These are phyloP conservation scores for Poronia punctata DNA, from an alignment of 495 filamentous ascomycete species.

Conservation along the genomic window DNA sequence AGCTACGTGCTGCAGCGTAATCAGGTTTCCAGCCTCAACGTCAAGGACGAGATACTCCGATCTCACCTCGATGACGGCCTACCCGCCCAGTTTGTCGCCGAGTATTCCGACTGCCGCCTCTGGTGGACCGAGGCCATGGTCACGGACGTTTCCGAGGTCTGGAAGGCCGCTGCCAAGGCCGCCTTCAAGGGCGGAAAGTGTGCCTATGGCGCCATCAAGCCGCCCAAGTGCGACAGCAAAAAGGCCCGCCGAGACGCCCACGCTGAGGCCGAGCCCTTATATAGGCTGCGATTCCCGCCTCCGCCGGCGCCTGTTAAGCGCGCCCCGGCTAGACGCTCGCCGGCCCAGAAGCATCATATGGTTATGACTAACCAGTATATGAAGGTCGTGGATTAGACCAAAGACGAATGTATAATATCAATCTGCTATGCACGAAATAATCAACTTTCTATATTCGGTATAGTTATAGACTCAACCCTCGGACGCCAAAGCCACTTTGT, in stretches of 20 bases:
- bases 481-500: too few species aligned
- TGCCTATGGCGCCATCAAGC: slow-evolving; percentile 20
- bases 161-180: slow-evolving; percentile 37
- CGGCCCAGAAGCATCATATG: slow-evolving; percentile 12
- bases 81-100: slow-evolving; percentile 47
- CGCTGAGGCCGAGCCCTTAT: slow-evolving; percentile 14
- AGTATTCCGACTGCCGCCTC: slow-evolving; percentile 49
- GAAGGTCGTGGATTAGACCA: slow-evolving; percentile 23
- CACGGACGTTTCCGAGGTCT: slow-evolving; percentile 39
- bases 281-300: slow-evolving; percentile 13
- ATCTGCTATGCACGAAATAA: too few species aligned
- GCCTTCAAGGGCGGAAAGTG: slow-evolving; percentile 32
- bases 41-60: slow-evolving; percentile 33
- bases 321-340: slow-evolving; percentile 7
- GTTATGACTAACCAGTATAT: slow-evolving; percentile 23
- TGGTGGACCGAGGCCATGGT: slow-evolving; percentile 47
- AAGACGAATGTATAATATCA: neutral
- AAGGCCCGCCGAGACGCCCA: slow-evolving; percentile 10
- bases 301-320: slow-evolving; percentile 3
- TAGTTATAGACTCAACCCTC: too few species aligned
- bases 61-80: slow-evolving; percentile 26
- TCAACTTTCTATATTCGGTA: too few species aligned
- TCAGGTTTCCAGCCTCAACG: slow-evolving; percentile 27
- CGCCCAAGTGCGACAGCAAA: slow-evolving; percentile 7
- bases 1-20: slow-evolving; percentile 30